Base-by-base conservation (phyloP, 2,329 filamentous ascomycete species). In the Penicillium sp. region DNA sequence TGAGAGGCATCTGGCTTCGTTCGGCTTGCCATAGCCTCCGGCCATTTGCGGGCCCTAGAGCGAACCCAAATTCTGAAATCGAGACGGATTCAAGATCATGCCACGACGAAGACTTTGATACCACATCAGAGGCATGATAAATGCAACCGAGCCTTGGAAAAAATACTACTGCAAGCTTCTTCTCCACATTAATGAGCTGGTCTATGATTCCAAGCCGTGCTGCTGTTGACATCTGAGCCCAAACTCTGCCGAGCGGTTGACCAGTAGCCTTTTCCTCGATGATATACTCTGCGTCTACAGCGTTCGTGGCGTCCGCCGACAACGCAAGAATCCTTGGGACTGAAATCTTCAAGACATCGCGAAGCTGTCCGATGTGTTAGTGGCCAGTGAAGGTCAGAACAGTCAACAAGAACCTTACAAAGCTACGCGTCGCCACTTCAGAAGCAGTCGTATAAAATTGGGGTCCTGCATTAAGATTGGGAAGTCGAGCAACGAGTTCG, bases 251-350 rank as follows among this genome's bases (percentile, higher is more conserved):
- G 21, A 78, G 54, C 3, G 70, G 68, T 7, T 64, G 64, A 13
- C 78, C 78, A 0, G 35, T 60, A 17, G 73, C 65, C 29, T 72
- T 69, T 59, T 77, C 78, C 71, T 79, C 76, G 21, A 81, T 73
- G 23, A 81, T 72, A 50, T 76, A 81, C 66, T 80, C 76, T 47
- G 74, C 74, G 3, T 76, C 76, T 41, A 76, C 76, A 49, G 72
- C 45, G 60, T 80, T 80, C 17, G 74, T 67, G 17, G 51, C 56
- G 9, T 71, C 71, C 35, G 74, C 56, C 26, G 74, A 76, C 66
- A 74, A 79, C 41, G 69, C 63, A 62, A 74, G 74, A 17, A 80
- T 60, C 45, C 67, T 60, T 5, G 77, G 78, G 17, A 79, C 73
- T 23, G 77, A 76, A 56, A 79, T 64, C 9, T 67, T 67, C 48